phyloP scores from a whole-genome alignment of 306 rosid species.

The Malus fusca region DNA sequence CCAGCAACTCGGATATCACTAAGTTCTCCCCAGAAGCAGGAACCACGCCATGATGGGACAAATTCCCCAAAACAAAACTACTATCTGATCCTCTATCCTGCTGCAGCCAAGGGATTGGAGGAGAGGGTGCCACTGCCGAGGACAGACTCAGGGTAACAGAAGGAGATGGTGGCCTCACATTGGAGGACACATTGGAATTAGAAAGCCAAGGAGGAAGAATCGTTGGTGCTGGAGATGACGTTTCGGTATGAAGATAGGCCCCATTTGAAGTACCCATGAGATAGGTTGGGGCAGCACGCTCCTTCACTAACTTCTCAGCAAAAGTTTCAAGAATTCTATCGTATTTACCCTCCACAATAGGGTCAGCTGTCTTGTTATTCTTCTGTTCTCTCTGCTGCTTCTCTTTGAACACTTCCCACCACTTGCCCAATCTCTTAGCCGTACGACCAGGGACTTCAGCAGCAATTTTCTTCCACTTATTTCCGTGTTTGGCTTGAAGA shows the following conservation, averaged over 20 bases:
- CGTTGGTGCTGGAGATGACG: constrained; percentile 41
- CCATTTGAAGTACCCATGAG: constrained; percentile 80
- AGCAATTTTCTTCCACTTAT: constrained; percentile 85
- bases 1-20: constrained; percentile 58
- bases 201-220: constrained; percentile 93
- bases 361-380: constrained; percentile 36
- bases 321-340: constrained; percentile 66
- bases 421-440: constrained; percentile 82
- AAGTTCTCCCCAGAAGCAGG: constrained; percentile 47
- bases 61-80: constrained; percentile 40
- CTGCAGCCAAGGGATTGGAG: constrained; percentile 72
- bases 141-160: constrained; percentile 82
- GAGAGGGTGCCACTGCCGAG: constrained; percentile 58
- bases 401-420: constrained; percentile 92
- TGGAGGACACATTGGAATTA: constrained; percentile 39
- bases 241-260: constrained; percentile 50
- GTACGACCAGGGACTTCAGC: constrained; percentile 82
- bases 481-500: constrained; percentile 74
- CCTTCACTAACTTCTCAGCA: constrained; percentile 62
- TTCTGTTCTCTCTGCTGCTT: constrained; percentile 73
- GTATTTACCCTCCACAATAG: constrained; percentile 62
- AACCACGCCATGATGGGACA: constrained; percentile 47
- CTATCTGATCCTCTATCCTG: constrained; percentile 60
- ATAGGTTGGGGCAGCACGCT: constrained; percentile 36
- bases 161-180: constrained; percentile 66